phyloP scores from a whole-genome alignment of 2,329 filamentous ascomycete species.

The Massarina eburnea region DNA sequence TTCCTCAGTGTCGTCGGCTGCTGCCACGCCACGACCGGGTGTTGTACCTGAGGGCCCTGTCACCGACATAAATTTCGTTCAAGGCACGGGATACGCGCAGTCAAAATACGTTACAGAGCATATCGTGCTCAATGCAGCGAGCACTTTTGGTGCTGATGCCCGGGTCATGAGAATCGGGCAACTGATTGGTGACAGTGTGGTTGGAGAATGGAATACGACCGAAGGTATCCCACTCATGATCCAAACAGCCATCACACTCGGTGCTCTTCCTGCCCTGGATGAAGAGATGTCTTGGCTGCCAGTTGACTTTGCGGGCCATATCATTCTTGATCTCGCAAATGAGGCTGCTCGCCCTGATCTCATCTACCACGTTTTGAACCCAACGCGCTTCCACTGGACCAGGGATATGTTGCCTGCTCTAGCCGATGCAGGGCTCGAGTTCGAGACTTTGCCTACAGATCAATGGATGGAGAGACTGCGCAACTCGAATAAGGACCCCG shows the following conservation, averaged over 20 bases:
- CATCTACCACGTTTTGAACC: constrained; percentile 58
- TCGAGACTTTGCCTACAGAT: constrained; percentile 22
- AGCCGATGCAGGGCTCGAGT: constrained; percentile 42
- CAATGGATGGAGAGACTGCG: constrained; percentile 31
- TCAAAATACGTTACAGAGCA: constrained; percentile 55
- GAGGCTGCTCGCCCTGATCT: constrained; percentile 16
- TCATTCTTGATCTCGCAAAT: constrained; percentile 29
- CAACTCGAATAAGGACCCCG: constrained; percentile 21
- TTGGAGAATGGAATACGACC: constrained; percentile 53
- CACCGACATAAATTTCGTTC: constrained; percentile 43
- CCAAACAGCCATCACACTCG: constrained; percentile 49
- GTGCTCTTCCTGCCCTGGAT: constrained; percentile 50
- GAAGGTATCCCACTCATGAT: constrained; percentile 57
- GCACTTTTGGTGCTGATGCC: constrained; percentile 19
- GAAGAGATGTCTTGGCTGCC: constrained; percentile 48
- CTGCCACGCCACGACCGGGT: constrained; percentile 42
- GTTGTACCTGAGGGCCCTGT: constrained; percentile 41
- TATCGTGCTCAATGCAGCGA: constrained; percentile 37
- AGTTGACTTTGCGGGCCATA: constrained; percentile 46
- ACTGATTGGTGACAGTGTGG: constrained; percentile 50
- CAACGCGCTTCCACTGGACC: constrained; percentile 55
- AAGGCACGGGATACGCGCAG: constrained; percentile 56
- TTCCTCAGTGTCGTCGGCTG: constrained; percentile 50
- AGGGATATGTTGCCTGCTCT: constrained; percentile 56
- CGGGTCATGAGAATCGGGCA: constrained; percentile 49